Base-by-base conservation (phyloP, 2,329 filamentous ascomycete species). In the Rutstroemia sp. region DNA sequence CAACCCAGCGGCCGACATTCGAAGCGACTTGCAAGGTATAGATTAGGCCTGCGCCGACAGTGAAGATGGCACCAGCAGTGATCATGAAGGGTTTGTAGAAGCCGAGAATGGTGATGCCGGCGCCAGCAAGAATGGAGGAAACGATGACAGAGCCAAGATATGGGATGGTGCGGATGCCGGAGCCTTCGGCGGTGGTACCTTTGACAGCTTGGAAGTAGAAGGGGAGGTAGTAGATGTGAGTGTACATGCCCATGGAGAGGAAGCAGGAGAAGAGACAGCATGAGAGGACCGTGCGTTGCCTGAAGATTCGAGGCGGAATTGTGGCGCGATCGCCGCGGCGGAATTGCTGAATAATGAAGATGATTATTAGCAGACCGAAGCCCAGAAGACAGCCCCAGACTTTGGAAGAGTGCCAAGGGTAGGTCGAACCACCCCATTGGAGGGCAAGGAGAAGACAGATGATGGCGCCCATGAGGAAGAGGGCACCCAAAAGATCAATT, bases 131-230 rank as follows among this genome's bases (percentile, higher is more conserved):
- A 38, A 77, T 70, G 23, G 72, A 75, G 8, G 69, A 65, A 37
- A 78, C 60, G 37, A 73, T 73, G 30, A 78, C 70, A 4, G 73
- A 68, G n/a, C 76, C 69, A 57, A 76, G 71, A 5, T 73, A 65
- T 3, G 76, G 73, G 37, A 78, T 70, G 17, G 71, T 73, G 25
- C 69, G 65, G 14, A 77, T 70, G 12, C 74, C 75, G 0, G 72
- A 73, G 23, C 63, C 60, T 46, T 71, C 70, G 1, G 74, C 70
- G 10, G 64, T 68, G 41, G 70, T 69, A 14, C 70, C 70, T 57
- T 72, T 72, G 59, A 79, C 71, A 34, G 73, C 71, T 69, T 80
- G 75, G 65, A 80, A 78, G 70, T 76, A 80, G 59, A 79, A 71
- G 2, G 77, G 77, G 10, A 78, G 65, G 58, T 76, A 76, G 47